Conservation (phyloP, 179 eudicot genomes). For the Beta macrorhiza region DNA sequence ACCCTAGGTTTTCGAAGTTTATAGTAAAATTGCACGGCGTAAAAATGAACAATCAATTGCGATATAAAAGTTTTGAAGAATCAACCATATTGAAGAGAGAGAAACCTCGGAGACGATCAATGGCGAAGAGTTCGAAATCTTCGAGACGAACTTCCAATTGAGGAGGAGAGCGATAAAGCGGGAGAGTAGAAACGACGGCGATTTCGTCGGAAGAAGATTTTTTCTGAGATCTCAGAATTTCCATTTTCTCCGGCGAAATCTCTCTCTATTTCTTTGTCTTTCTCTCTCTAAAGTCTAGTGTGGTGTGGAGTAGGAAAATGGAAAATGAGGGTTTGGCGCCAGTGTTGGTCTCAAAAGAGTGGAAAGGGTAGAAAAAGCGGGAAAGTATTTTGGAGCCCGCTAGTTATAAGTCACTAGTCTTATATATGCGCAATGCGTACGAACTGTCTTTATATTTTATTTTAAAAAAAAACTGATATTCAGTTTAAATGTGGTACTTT, state of each 20-base stretch:
- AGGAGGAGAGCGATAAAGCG: conserved; percentile 81
- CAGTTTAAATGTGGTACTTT: too few relatives aligned
- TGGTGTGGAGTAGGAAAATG: neutral
- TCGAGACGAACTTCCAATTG: conserved; percentile 74
- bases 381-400: neutral
- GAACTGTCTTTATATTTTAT: too few relatives aligned
- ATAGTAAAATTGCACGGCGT: neutral
- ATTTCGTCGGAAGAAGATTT: conserved; percentile 26
- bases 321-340: conserved; percentile 18
- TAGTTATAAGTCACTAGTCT: neutral
- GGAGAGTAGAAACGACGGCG: conserved; percentile 40
- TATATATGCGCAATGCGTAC: too few relatives aligned
- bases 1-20: conserved; percentile 13
- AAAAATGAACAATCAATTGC: neutral
- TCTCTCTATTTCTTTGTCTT: conserved; percentile 15
- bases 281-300: neutral
- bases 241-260: conserved; percentile 38
- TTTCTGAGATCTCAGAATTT: conserved; percentile 51
- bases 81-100: neutral
- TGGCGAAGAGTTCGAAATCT: conserved; percentile 86
- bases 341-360: neutral
- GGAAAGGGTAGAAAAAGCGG: conserved; percentile 17
- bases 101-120: conserved; percentile 84
- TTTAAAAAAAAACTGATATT: too few relatives aligned
- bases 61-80: neutral